Evolutionary conservation across 805 yeast genomes (phyloP).

Genomic region (Pichia nanzhaoensis): DNA sequence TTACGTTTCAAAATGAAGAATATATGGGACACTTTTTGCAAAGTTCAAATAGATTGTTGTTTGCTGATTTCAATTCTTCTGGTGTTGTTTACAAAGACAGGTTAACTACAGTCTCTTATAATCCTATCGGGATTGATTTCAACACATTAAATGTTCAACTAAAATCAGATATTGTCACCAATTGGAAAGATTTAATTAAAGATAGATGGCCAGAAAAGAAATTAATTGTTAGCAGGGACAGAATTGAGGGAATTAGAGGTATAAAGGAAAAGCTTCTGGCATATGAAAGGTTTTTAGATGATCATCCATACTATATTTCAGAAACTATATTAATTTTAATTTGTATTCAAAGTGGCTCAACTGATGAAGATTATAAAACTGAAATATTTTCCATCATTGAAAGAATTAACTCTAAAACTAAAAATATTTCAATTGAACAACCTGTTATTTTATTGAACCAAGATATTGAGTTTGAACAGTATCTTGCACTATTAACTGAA

Average conservation of each 20-base stretch:
- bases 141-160: slow-evolving; percentile 43
- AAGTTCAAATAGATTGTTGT: slow-evolving; percentile 75
- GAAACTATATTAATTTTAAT: slow-evolving; percentile 77
- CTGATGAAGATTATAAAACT: slow-evolving; percentile 59
- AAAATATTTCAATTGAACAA: slow-evolving; percentile 64
- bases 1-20: slow-evolving; percentile 88
- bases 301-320: slow-evolving; percentile 65
- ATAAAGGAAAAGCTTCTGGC: slow-evolving; percentile 82
- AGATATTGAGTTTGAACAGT: slow-evolving; percentile 84
- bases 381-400: slow-evolving; percentile 74
- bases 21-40: slow-evolving; percentile 91
- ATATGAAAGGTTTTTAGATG: slow-evolving; percentile 67
- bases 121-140: slow-evolving; percentile 79
- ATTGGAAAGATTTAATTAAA: slow-evolving; percentile 65
- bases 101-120: slow-evolving; percentile 47
- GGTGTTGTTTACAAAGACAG: slow-evolving; percentile 58
- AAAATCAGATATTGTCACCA: slow-evolving; percentile 39
- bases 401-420: slow-evolving; percentile 72
- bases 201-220: slow-evolving; percentile 71
- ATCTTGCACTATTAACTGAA: slow-evolving; percentile 75
- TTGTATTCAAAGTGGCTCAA: slow-evolving; percentile 49
- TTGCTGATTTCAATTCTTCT: slow-evolving; percentile 68
- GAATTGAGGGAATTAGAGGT: slow-evolving; percentile 82
- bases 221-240: slow-evolving; percentile 82
- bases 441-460: slow-evolving; percentile 86